These are phyloP conservation scores for Eremomyces bilateralis DNA, from an alignment of 495 filamentous ascomycete genomes.

Conservation along the genomic window DNA sequence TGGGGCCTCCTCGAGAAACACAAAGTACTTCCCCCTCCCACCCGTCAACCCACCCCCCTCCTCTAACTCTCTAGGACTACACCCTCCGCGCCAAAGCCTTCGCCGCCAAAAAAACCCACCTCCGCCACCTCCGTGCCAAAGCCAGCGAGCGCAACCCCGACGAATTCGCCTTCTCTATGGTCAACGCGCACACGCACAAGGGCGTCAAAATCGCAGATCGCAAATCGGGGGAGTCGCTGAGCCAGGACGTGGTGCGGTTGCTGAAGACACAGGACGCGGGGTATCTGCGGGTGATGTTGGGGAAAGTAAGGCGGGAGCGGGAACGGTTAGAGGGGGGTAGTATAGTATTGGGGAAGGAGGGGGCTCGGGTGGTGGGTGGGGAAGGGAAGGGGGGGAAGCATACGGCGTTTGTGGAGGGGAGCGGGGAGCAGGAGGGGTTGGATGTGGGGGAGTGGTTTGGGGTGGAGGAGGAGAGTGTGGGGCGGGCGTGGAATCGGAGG, in stretches of 20 bases:
- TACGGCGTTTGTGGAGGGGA: conserved; percentile 34
- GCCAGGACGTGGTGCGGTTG: conserved; percentile 52
- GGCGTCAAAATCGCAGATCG: conserved; percentile 35
- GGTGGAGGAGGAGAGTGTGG: conserved; percentile 15
- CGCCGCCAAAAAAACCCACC: conserved; percentile 60
- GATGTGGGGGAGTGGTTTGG: conserved; percentile 17
- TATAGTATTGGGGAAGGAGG: conserved; percentile 15
- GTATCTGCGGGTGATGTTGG: conserved; percentile 52
- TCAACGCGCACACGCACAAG: conserved; percentile 39
- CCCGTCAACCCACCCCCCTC: conserved; percentile 10
- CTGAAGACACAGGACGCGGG: conserved; percentile 93
- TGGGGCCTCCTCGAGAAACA: conserved; percentile 78
- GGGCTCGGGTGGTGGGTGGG: conserved; percentile 16
- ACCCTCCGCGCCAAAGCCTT: conserved; percentile 73
- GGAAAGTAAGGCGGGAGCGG: conserved; percentile 34
- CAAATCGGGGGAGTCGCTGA: conserved; percentile 27
- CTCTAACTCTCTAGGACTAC: conserved; percentile 43
- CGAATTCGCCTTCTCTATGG: conserved; percentile 92
- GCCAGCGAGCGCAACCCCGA: conserved; percentile 78
- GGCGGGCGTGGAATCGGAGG: conserved; percentile 13
- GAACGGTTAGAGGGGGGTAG: conserved; percentile 35
- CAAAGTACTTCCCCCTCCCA: conserved; percentile 34
- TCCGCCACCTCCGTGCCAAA: conserved; percentile 60
- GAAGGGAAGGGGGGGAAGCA: conserved; percentile 20
- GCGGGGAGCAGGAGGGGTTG: conserved; percentile 27